Conservation (phyloP, 108 stramenopile genomes). For the Aurantiochytrium sp. region DNA sequence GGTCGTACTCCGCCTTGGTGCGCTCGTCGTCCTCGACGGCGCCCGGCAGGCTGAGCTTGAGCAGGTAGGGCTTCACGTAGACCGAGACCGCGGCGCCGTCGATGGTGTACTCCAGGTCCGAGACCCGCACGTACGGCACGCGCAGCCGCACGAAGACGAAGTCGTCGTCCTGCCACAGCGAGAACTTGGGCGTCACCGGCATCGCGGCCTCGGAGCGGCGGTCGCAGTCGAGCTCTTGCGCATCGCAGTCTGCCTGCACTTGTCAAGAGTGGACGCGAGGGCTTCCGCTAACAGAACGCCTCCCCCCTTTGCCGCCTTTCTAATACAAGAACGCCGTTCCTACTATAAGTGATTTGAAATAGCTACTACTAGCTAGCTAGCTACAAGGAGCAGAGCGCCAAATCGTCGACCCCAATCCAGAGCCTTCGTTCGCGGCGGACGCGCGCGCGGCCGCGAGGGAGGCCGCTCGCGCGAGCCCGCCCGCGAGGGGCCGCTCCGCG, state of each 20-base stretch:
- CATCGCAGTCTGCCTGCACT: background rate
- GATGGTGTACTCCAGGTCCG: conserved; percentile 29
- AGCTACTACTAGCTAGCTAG: too few relatives aligned
- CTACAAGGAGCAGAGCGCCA: too few relatives aligned
- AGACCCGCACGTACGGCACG: conserved; percentile 37
- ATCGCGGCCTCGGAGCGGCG: background rate
- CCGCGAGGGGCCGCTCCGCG: too few relatives aligned
- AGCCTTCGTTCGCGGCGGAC: too few relatives aligned
- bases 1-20: background rate
- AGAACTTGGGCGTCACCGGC: conserved; percentile 23
- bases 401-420: too few relatives aligned
- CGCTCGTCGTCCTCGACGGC: conserved; percentile 31
- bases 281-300: too few relatives aligned
- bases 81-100: conserved; percentile 35
- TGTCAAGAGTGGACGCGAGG: too few relatives aligned
- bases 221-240: background rate
- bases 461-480: too few relatives aligned
- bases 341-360: too few relatives aligned
- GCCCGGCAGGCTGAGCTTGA: conserved; percentile 32
- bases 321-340: background rate
- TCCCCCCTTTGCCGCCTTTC: background rate
- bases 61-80: conserved; percentile 38
- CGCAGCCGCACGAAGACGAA: background rate
- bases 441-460: too few relatives aligned
- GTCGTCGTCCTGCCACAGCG: conserved; percentile 22